Percentiles rank a stretch among this genome's conserved stretches.
phyloP scores from a whole-genome alignment of 352 stramenopile species.

The Phytopythium aichiense region DNA sequence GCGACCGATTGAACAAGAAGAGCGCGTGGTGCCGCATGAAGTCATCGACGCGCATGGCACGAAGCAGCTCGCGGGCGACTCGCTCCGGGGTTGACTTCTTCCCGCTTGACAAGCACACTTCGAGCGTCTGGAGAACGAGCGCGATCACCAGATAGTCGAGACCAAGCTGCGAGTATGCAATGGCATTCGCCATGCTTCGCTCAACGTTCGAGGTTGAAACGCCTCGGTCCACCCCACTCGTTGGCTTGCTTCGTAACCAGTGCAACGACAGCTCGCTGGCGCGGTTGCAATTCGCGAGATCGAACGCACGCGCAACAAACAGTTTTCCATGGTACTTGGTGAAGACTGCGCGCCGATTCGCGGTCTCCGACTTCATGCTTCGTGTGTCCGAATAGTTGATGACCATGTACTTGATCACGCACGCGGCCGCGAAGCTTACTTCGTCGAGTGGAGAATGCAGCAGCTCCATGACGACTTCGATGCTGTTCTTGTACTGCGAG shows the following conservation, averaged over 20 bases:
- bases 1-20: slow-evolving; percentile 82
- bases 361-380: slow-evolving; percentile 81
- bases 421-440: slow-evolving; percentile 77
- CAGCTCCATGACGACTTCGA: slow-evolving; percentile 86
- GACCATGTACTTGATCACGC: slow-evolving; percentile 88
- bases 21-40: slow-evolving; percentile 84
- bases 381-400: slow-evolving; percentile 88
- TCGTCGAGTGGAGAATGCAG: slow-evolving; percentile 83
- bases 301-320: slow-evolving; percentile 80
- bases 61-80: slow-evolving; percentile 66
- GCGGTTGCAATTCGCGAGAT: slow-evolving; percentile 73
- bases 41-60: slow-evolving; percentile 81
- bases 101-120: slow-evolving; percentile 81
- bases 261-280: slow-evolving; percentile 14
- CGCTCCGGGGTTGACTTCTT: slow-evolving; percentile 83
- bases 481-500: slow-evolving; percentile 82
- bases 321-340: slow-evolving; percentile 80
- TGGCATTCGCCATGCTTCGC: slow-evolving; percentile 70
- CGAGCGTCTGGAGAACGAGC: slow-evolving; percentile 74
- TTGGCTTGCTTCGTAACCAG: slow-evolving; percentile 14
- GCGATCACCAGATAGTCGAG: slow-evolving; percentile 79
- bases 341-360: slow-evolving; percentile 81
- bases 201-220: slow-evolving; percentile 45
- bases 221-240: slow-evolving; percentile 10
- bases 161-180: slow-evolving; percentile 77